Evolutionary conservation across 2,329 filamentous ascomycete species (phyloP).

Genomic region (Verticillium zaregamsianum): DNA sequence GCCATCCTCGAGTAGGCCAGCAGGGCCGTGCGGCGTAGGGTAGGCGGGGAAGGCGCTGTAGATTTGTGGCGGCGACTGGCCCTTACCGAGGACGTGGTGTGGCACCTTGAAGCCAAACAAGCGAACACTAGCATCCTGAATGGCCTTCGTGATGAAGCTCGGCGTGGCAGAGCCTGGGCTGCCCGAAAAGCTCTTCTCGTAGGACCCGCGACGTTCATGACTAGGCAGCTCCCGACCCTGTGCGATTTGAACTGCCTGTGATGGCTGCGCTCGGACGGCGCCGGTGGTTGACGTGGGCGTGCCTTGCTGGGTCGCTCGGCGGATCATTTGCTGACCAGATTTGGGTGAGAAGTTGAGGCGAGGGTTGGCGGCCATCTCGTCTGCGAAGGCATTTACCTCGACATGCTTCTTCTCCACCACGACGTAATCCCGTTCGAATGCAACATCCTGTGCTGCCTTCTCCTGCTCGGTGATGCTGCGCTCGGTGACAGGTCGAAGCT

Average conservation of each 20-base stretch:
- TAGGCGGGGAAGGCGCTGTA: conserved; percentile 84
- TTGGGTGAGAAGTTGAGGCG: conserved; percentile 52
- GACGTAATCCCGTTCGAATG: conserved; percentile 91
- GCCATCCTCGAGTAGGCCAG: conserved; percentile 64
- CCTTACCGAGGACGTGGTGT: conserved; percentile 55
- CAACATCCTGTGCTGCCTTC: conserved; percentile 77
- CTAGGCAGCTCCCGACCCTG: conserved; percentile 60
- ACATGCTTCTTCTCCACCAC: conserved; percentile 92
- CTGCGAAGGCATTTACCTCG: conserved; percentile 94
- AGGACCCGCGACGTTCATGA: conserved; percentile 74
- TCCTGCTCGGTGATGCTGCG: conserved; percentile 55
- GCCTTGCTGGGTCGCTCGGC: conserved; percentile 76
- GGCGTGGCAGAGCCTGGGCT: conserved; percentile 64
- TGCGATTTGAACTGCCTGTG: conserved; percentile 71
- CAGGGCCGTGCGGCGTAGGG: conserved; percentile 59
- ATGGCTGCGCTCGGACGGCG: conserved; percentile 61
- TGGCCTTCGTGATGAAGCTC: conserved; percentile 89
- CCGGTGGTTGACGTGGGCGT: conserved; percentile 64
- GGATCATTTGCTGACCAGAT: conserved; percentile 56
- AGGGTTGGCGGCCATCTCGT: conserved; percentile 85
- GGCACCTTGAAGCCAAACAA: conserved; percentile 69
- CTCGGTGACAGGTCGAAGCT: conserved; percentile 18
- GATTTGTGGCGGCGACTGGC: conserved; percentile 67
- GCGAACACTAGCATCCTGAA: conserved; percentile 83
- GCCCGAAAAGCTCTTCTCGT: conserved; percentile 70